Evolutionary conservation across 208 protist species (phyloP), one percentile per base, ranked within the genome.

Genomic region (Leishmania turanica): DNA sequence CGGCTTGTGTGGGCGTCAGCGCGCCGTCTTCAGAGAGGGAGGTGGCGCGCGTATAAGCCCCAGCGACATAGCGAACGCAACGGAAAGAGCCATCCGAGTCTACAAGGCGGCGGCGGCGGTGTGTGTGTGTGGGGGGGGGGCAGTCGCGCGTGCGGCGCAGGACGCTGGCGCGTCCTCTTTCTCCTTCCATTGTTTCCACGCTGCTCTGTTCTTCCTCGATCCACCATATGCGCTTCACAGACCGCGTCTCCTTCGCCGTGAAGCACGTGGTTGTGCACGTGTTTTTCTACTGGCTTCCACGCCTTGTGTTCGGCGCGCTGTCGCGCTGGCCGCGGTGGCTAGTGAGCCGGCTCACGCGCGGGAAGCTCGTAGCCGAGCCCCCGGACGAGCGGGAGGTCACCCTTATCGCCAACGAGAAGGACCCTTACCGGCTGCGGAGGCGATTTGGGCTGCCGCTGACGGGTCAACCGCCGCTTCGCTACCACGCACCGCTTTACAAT

Each of bases 401-500:
- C 58, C 21, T 87, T n/a, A 81, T 87, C 68, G 27, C 42, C 2
- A 78, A 58, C 56, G 51, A 72, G 1, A 45, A n/a, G 1, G 79
- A 80, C 49, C 66, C n/a, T 19, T 75, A 78, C 40, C 78, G 80
- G 21, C 78, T 83, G n/a, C 85, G 84, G 0, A 17, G 79, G 42
- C 60, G 70, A 51, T 87, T 89, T 58, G 84, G 79, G 27, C 68
- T 79, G 75, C 83, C 72, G 13, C 66, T 49, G 56, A 47, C 53
- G 8, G 40, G 74, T 56, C 58, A 77, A 34, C 75, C 82, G 31
- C 56, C 65, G 1, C 17, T 90, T 66, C 78, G 83, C 15, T 93
- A 91, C 71, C 19, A 64, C n/a, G 74, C 82, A 1, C 90, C 90
- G 34, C 87, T 93, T 37, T 93, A 93, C 85, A 86, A 76, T 49